Base-by-base conservation (phyloP, 768 basidiomycete genomes). In the Rhizopogon rudus region DNA sequence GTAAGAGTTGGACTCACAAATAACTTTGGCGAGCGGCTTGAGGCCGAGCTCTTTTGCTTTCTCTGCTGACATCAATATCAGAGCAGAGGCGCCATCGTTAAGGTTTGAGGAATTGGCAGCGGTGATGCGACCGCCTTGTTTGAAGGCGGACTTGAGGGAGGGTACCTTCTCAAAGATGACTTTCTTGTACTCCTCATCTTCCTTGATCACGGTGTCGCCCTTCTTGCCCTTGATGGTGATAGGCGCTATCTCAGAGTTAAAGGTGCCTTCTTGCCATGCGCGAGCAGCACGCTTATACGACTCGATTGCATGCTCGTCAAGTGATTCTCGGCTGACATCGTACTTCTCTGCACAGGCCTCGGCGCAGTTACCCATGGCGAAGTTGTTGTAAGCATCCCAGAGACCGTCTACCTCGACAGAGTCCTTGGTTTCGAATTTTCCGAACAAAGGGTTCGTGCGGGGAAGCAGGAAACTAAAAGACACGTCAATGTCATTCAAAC, bases 131-230 rank as follows among this genome's bases (percentile, higher is more conserved):
- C 94, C 94, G 54, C 85, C 90, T 60, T 86, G 78, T 74, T 88
- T 87, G 83, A 99, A 99, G 35, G 88, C 88, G 50, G 95, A 93
- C 60, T 82, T 83, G 59, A 99, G 81, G 7, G 84, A 76, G 31
- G 94, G 91, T 60, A 98, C 82, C 73, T 99, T 99, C 59, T 97
- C 95, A 67, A 84, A 94, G 65, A 96, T 84, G 61, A 99, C 85
- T 62, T 93, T 89, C 79, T 95, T 98, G 81, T 93, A 98, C 67
- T 98, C 97, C 73, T 99, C 97, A 65, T 99, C 97, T 76, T 98
- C 95, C 61, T 80, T 81, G 46, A 99, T 82, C 48, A 97, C 70
- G 37, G 82, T 87, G 67, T 96, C 92, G 41, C 93, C 92, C 76
- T 97, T 98, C 79, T 93, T 93, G 68, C 91, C 90, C 71, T 90